These are phyloP conservation scores for Colletotrichum paranaense DNA, from an alignment of 2,329 filamentous ascomycete species.

Conservation along the genomic window DNA sequence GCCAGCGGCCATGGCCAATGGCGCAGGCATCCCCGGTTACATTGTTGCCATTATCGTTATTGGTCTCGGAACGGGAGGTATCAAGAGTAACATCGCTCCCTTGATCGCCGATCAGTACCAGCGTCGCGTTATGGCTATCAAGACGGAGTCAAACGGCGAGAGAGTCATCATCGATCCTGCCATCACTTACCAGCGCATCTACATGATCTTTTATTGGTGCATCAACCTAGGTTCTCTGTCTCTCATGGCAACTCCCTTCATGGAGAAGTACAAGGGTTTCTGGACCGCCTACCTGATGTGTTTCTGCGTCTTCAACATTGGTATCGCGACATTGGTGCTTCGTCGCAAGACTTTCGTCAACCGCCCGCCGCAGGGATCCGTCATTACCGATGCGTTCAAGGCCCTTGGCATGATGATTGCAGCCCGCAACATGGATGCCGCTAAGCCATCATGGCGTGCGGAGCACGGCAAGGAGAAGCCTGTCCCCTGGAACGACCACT, in stretches of 20 bases:
- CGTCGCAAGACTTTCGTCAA: constrained; percentile 59
- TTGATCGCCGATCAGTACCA: constrained; percentile 75
- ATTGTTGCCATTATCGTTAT: constrained; percentile 70
- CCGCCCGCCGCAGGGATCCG: constrained; percentile 67
- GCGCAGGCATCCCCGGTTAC: constrained; percentile 60
- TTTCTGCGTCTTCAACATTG: constrained; percentile 68
- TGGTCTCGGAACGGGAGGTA: constrained; percentile 74
- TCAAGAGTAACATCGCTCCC: constrained; percentile 73
- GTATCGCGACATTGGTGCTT: constrained; percentile 52
- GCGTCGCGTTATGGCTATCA: constrained; percentile 61
- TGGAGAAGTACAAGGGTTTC: constrained; percentile 76
- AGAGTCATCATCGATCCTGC: constrained; percentile 75
- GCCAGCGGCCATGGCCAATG: constrained; percentile 47
- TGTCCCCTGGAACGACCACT: constrained; percentile 74
- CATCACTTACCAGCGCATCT: constrained; percentile 75
- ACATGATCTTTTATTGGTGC: constrained; percentile 76
- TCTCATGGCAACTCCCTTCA: constrained; percentile 72
- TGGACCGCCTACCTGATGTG: constrained; percentile 71
- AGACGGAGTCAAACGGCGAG: constrained; percentile 61
- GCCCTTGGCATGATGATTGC: constrained; percentile 53
- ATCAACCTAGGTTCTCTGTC: constrained; percentile 72
- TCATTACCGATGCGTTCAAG: constrained; percentile 74
- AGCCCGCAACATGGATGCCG: constrained; percentile 62
- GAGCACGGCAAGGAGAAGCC: constrained; percentile 55
- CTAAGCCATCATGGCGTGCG: constrained; percentile 74